Percentiles rank a stretch among this genome's conserved stretches.
These are phyloP conservation scores for Vaccinium corymbosum DNA, from an alignment of 148 eudicot genomes.

Conservation along the genomic window DNA sequence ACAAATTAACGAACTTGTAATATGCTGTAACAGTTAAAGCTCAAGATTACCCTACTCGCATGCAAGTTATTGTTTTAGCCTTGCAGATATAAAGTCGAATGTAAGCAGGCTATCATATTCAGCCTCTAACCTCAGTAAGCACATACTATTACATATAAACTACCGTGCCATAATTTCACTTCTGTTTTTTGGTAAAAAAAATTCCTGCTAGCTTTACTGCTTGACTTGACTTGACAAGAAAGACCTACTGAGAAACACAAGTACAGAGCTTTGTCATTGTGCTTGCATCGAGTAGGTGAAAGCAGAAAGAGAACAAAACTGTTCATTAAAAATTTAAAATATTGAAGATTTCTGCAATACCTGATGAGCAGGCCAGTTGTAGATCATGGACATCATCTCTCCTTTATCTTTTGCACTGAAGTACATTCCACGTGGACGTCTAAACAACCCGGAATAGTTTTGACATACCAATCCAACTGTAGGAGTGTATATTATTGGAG, in stretches of 20 bases:
- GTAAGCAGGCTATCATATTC: not conserved
- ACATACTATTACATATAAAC: not conserved
- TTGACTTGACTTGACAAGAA: not conserved
- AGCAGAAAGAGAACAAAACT: not conserved
- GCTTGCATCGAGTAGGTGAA: not conserved
- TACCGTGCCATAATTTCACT: not conserved
- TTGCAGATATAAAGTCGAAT: not conserved
- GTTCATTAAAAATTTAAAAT: not conserved
- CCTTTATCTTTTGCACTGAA: slow-evolving; percentile 97
- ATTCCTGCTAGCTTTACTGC: not conserved
- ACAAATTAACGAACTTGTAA: not conserved
- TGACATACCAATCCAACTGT: slow-evolving; percentile 98
- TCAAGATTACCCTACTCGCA: not conserved
- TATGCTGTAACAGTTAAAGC: not conserved
- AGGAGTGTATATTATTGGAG: slow-evolving; percentile 97
- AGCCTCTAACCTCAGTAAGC: not conserved
- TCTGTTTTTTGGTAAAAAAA: not conserved
- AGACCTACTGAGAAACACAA: not conserved
- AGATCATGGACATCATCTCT: slow-evolving; percentile 99
- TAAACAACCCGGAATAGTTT: slow-evolving; percentile 94
- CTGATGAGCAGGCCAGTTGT: slow-evolving; percentile 74
- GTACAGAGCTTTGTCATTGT: not conserved
- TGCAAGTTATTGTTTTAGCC: not conserved
- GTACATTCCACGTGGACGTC: slow-evolving; percentile 99
- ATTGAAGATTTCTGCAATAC: slow-evolving; percentile 36